Percentiles rank a stretch among this genome's conserved stretches.
phyloP scores from a whole-genome alignment of 73 alveolate genomes.

The Diophrys sp. region DNA sequence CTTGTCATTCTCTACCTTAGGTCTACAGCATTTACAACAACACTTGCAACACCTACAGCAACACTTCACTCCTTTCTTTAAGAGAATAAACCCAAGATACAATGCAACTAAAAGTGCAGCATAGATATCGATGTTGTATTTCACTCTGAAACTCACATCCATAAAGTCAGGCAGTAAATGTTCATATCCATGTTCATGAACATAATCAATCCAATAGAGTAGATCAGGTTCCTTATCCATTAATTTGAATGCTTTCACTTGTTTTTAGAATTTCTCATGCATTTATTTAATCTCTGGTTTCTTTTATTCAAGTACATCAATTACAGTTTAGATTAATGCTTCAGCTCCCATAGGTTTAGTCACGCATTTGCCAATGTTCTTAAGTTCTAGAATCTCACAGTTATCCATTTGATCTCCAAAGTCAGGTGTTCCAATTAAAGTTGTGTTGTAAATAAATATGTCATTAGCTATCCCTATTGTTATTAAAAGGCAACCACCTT shows the following conservation, averaged over 20 bases:
- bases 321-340: not conserved
- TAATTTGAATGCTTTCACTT: not conserved
- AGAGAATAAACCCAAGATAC: not conserved
- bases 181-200: not conserved
- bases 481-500: too few species aligned
- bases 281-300: not conserved
- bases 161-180: not conserved
- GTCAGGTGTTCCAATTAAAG: not conserved
- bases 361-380: conserved; percentile 3
- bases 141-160: not conserved
- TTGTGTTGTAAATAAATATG: too few species aligned
- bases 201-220: conserved; percentile 7
- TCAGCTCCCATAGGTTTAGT: not conserved
- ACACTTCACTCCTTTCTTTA: not conserved
- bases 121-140: not conserved
- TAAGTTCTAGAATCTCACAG: not conserved
- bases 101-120: not conserved
- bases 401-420: not conserved
- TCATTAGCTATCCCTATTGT: too few species aligned
- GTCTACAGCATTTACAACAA: too few species aligned
- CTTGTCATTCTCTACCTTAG: too few species aligned
- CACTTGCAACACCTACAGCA: not conserved
- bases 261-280: not conserved
- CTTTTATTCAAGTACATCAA: not conserved
- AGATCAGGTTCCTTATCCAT: conserved; percentile 2